Evolutionary conservation across 2,329 filamentous ascomycete species (phyloP), one percentile per base, ranked within the genome.

Genomic region (Apiospora rasikravindrae): DNA sequence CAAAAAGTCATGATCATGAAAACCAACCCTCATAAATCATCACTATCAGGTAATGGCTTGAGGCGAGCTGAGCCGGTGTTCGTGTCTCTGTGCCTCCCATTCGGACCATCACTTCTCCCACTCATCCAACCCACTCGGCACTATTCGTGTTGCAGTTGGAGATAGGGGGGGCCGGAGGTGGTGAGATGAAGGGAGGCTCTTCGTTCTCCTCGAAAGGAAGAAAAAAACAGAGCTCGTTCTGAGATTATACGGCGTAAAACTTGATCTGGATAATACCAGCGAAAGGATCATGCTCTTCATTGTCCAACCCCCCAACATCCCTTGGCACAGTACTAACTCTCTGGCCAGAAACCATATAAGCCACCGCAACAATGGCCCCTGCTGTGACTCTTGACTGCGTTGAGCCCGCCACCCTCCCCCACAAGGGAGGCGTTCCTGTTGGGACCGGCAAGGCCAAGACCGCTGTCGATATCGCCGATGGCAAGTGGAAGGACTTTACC

Each of bases 201-300:
- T 70, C 24, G 26, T 42, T 26, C 42, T 44, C 24, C 26, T 29
- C 26, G 69, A 37, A 51, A 72, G 51, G 22, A 7, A 37, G 11
- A 51, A 33, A 37, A 69, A 70, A 77, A 69, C 76, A 72, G 78
- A 78, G 75, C 77, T 78, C 77, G 79, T 78, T 80, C 90, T 94
- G 92, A 96, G 93, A 96, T 91, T 91, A 96, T 93, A 96, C 94
- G 93, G 94, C 92, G 87, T 87, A 86, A 94, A 61, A 96, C 93
- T 96, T 96, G 94, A 96, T 95, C 93, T 94, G 93, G 94, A 95
- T 96, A 96, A 96, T 96, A 94, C 94, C 93, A 95, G 95, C 95
- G 95, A 95, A 96, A 97, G 95, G 93, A 97, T 96, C 94, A 97
- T 97, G 94, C 94, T 89, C 89, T 88, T 88, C 86, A 76, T 76